Percentiles rank a stretch among this genome's conserved stretches.
phyloP scores from a whole-genome alignment of 352 stramenopile genomes.

The Phytophthora ohioensis region DNA sequence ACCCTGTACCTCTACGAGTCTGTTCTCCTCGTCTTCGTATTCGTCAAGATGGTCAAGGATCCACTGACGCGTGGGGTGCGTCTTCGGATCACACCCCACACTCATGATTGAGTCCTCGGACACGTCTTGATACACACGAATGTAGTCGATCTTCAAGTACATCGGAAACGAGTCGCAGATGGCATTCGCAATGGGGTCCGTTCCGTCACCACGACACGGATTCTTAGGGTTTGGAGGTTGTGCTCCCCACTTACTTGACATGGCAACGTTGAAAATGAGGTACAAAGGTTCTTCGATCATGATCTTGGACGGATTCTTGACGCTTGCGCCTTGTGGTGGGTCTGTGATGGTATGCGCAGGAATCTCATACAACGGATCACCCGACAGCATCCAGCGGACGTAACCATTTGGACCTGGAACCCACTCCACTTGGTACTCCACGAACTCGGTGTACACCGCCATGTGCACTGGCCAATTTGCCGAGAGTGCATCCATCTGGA shows the following conservation, averaged over 20 bases:
- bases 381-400: conserved; percentile 84
- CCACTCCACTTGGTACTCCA: conserved; percentile 75
- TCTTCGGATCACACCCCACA: conserved; percentile 63
- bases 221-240: conserved; percentile 71
- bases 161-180: conserved; percentile 79
- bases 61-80: conserved; percentile 78
- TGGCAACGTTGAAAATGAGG: conserved; percentile 95
- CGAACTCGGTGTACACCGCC: conserved; percentile 54
- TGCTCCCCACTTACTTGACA: conserved; percentile 91
- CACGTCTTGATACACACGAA: conserved; percentile 79
- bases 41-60: conserved; percentile 81
- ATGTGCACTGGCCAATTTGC: conserved; percentile 64
- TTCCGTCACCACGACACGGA: conserved; percentile 60
- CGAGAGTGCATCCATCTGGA: conserved; percentile 85
- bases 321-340: conserved; percentile 54
- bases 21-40: conserved; percentile 76
- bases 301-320: conserved; percentile 80
- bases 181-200: conserved; percentile 48
- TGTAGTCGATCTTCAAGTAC: conserved; percentile 82
- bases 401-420: conserved; percentile 58
- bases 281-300: conserved; percentile 97
- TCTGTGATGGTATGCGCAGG: conserved; percentile 62
- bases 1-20: conserved; percentile 62
- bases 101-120: conserved; percentile 53
- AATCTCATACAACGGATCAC: conserved; percentile 91